phyloP scores from a whole-genome alignment of 1,284 basidiomycete species.

The Austropuccinia psidii region DNA sequence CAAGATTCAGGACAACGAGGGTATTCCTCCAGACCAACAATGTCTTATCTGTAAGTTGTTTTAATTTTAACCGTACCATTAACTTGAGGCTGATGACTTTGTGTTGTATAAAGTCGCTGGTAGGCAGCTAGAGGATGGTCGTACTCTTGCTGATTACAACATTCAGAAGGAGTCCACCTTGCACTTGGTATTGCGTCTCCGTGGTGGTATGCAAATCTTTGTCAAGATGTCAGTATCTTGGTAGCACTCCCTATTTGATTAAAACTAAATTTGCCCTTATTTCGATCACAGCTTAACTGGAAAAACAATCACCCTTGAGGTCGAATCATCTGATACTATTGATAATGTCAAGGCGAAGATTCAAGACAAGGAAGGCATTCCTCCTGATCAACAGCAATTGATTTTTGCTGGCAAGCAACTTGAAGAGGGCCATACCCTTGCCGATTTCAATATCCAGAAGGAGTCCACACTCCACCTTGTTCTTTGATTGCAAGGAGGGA shows the following conservation, averaged over 20 bases:
- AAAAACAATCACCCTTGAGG: conserved; percentile 71
- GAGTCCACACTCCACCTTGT: conserved; percentile 94
- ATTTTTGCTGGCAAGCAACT: conserved; percentile 52
- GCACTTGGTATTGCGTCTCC: too few relatives aligned
- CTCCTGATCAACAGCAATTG: conserved; percentile 53
- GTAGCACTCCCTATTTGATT: not conserved
- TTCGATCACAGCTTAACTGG: conserved; percentile 70
- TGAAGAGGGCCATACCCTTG: conserved; percentile 47
- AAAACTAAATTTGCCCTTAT: conserved; percentile 51
- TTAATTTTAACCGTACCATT: not conserved
- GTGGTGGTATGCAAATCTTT: too few relatives aligned
- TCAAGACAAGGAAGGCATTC: conserved; percentile 63
- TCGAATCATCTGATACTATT: conserved; percentile 57
- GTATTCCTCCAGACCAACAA: conserved; percentile 63
- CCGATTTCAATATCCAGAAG: conserved; percentile 92
- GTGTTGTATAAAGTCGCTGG: too few relatives aligned
- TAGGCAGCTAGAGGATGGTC: conserved; percentile 59
- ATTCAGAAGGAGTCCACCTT: too few relatives aligned
- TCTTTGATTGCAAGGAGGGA: conserved; percentile 68
- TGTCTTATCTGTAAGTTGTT: not conserved
- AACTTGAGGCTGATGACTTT: too few relatives aligned
- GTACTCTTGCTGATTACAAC: not conserved
- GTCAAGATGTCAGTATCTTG: too few relatives aligned
- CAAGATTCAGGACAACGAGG: conserved; percentile 57
- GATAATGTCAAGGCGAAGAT: conserved; percentile 57